phyloP scores from a whole-genome alignment of 1,139 yeast genomes.

The Kurtzmaniella quercitrusa region DNA sequence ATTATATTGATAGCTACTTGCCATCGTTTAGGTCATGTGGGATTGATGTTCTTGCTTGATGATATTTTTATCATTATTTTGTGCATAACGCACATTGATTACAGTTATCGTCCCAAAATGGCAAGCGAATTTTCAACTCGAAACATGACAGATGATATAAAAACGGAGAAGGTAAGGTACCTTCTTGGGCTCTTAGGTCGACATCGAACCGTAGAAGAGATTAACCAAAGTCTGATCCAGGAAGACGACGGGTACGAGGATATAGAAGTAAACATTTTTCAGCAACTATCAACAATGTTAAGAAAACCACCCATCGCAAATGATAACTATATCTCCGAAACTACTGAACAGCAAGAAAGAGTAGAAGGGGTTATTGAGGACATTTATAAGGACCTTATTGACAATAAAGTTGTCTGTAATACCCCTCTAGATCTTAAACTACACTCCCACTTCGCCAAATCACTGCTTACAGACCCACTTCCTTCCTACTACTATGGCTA shows the following conservation, averaged over 20 bases:
- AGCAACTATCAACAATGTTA: conserved; percentile 11
- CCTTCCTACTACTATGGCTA: conserved; percentile 47
- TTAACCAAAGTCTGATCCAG: conserved; percentile 6
- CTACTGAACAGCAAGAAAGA: conserved; percentile 37
- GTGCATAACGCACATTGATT: not conserved
- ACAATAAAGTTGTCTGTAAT: conserved; percentile 12
- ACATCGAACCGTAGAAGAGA: conserved; percentile 8
- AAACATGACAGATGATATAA: conserved; percentile 7
- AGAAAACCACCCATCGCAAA: conserved; percentile 10
- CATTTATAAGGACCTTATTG: conserved; percentile 18
- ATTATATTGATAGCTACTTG: no score
- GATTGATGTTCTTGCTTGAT: no score
- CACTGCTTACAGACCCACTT: conserved; percentile 39
- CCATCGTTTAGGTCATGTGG: no score
- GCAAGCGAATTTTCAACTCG: not conserved
- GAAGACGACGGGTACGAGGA: conserved; percentile 13
- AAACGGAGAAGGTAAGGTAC: conserved; percentile 14
- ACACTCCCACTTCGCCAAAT: conserved; percentile 16
- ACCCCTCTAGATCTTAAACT: conserved; percentile 8
- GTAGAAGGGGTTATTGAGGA: conserved; percentile 32
- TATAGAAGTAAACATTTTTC: conserved; percentile 6
- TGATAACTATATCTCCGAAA: conserved; percentile 23
- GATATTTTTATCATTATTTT: not conserved
- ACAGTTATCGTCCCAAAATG: not conserved
- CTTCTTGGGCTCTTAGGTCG: conserved; percentile 14